Conservation (phyloP, 1,139 yeast genomes). For the Pichia cactophila region DNA sequence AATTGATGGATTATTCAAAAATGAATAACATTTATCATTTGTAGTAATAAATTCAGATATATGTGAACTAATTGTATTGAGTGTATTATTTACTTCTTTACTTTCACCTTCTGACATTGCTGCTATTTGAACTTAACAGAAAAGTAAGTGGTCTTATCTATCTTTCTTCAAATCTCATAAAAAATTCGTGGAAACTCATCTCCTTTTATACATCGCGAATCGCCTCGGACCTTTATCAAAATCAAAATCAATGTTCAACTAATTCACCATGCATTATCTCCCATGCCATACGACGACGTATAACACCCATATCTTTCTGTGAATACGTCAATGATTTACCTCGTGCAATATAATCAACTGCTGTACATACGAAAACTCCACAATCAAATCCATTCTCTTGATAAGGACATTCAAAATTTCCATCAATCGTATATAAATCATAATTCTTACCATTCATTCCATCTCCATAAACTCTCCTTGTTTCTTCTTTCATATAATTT, state of each 20-base stretch:
- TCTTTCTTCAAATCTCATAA: too few species aligned
- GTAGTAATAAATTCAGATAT: neutral
- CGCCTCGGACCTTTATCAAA: too few species aligned
- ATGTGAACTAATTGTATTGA: neutral
- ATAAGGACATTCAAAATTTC: constrained; percentile 56
- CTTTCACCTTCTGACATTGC: neutral
- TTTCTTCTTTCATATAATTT: constrained; percentile 55
- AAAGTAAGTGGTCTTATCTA: too few species aligned
- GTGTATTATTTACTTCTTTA: too few species aligned
- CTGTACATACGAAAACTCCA: constrained; percentile 87
- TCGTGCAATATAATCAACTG: constrained; percentile 55
- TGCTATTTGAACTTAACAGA: too few species aligned
- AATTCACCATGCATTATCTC: constrained; percentile 28
- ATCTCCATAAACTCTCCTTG: constrained; percentile 35
- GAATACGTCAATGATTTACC: constrained; percentile 43
- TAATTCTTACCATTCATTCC: constrained; percentile 31
- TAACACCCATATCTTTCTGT: constrained; percentile 61
- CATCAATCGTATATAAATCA: constrained; percentile 30
- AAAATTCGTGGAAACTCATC: too few species aligned
- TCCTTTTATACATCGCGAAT: too few species aligned
- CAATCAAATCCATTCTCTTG: constrained; percentile 91
- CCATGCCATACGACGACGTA: constrained; percentile 68
- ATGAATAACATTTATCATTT: constrained; percentile 31
- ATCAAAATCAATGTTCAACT: constrained; percentile 1
- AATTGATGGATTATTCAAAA: constrained; percentile 54